phyloP scores from a whole-genome alignment of 768 basidiomycete species.

The Phanerochaete carnosa region DNA sequence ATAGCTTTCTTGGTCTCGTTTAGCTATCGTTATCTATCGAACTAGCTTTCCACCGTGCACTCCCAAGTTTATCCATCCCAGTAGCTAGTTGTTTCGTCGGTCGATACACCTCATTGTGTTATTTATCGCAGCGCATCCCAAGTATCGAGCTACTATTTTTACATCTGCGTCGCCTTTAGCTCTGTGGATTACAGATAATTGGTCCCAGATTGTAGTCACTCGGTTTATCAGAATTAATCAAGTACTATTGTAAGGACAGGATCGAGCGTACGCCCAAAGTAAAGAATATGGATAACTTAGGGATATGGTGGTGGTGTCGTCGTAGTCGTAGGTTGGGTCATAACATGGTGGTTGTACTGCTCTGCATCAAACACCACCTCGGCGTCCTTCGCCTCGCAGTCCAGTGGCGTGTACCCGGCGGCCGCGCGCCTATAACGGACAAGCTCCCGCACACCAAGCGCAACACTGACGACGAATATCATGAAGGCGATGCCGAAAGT shows the following conservation, averaged over 20 bases:
- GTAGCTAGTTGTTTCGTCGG: not conserved
- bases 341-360: not conserved
- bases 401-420: conserved; percentile 5
- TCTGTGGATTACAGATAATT: not conserved
- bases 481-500: not conserved
- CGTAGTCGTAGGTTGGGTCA: not conserved
- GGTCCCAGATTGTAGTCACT: not conserved
- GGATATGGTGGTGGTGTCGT: conserved; percentile 1
- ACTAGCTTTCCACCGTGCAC: not conserved
- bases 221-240: not conserved
- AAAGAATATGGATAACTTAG: not conserved
- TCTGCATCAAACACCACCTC: conserved; percentile 14
- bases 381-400: conserved; percentile 2
- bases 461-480: conserved; percentile 7
- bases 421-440: conserved; percentile 2
- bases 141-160: no score
- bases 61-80: not conserved
- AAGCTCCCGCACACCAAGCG: conserved; percentile 9
- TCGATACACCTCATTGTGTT: not conserved
- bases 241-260: not conserved
- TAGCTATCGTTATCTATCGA: not conserved
- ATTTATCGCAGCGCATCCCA: not conserved
- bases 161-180: not conserved
- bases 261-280: not conserved
- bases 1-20: not conserved